phyloP scores from a whole-genome alignment of 1,284 basidiomycete genomes.

The Retiboletus fuscus region DNA sequence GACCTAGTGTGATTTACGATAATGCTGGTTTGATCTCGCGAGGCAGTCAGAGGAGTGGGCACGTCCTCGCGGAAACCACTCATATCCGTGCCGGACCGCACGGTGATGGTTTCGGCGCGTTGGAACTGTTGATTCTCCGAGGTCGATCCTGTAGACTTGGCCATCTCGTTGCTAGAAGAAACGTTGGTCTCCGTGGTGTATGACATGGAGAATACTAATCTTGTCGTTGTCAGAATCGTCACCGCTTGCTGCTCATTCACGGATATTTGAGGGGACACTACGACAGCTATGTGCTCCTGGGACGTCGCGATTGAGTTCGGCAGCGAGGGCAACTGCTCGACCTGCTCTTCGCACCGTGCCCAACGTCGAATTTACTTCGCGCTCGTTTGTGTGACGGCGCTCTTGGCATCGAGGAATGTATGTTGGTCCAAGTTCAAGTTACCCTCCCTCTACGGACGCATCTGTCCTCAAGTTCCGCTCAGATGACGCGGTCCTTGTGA shows the following conservation, averaged over 20 bases:
- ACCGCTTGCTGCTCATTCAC: constrained; percentile 3
- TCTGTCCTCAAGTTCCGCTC: constrained; percentile 10
- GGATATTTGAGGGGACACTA: constrained; percentile 16
- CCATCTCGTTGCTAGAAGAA: constrained; percentile 9
- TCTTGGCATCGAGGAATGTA: background rate
- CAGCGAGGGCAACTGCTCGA: background rate
- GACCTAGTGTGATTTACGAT: background rate
- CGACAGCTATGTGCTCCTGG: background rate
- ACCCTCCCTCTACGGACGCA: background rate
- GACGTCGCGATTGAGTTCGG: background rate
- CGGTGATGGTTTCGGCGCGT: background rate
- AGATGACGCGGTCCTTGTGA: constrained; percentile 14
- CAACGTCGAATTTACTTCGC: background rate
- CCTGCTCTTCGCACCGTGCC: background rate
- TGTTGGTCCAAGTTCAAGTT: background rate
- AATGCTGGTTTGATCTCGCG: background rate
- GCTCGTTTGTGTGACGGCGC: background rate
- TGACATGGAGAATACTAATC: constrained; percentile 5
- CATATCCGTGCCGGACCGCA: background rate
- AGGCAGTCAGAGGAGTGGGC: background rate
- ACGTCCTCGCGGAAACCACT: background rate
- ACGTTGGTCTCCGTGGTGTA: background rate
- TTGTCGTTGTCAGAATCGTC: background rate
- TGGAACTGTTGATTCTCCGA: background rate
- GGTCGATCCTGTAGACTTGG: background rate